Percentiles rank a stretch among this genome's conserved stretches.
phyloP scores from a whole-genome alignment of 371 early-diverging fungal species.

The Coemansia sp. region DNA sequence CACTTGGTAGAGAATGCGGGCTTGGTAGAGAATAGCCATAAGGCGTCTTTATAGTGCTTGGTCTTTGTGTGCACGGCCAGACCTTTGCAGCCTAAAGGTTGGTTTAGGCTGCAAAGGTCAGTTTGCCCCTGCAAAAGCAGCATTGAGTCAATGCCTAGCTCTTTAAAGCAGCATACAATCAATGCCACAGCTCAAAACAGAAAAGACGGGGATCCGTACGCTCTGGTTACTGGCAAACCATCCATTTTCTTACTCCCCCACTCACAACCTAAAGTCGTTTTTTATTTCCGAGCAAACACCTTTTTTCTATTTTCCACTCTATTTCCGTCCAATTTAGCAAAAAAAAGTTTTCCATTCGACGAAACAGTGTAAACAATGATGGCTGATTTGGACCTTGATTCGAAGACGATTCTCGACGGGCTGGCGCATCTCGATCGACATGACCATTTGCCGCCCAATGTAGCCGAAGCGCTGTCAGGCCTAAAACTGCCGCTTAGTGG shows the following conservation, averaged over 20 bases:
- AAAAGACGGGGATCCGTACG: not conserved
- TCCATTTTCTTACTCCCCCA: not conserved
- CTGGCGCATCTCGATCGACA: slow-evolving; percentile 52
- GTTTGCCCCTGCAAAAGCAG: too few relatives aligned
- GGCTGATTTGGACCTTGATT: slow-evolving; percentile 54
- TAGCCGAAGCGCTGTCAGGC: slow-evolving; percentile 3
- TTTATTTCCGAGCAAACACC: not conserved
- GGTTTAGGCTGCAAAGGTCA: too few relatives aligned
- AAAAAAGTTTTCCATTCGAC: not conserved
- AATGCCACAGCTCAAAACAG: not conserved
- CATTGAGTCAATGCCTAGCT: too few relatives aligned
- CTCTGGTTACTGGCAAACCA: not conserved
- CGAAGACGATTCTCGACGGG: slow-evolving; percentile 53
- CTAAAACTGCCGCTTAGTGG: slow-evolving; percentile 7
- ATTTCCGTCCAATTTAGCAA: not conserved
- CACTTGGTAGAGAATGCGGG: not conserved
- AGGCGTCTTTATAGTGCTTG: not conserved
- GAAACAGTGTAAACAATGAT: slow-evolving; percentile 14
- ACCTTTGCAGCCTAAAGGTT: too few relatives aligned
- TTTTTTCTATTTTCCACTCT: not conserved
- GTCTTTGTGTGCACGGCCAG: too few relatives aligned
- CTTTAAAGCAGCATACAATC: not conserved
- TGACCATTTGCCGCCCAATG: slow-evolving; percentile 38
- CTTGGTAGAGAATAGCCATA: not conserved
- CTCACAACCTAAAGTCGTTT: not conserved